Evolutionary conservation across 2,329 filamentous ascomycete species (phyloP), one percentile per base, ranked within the genome.

Genomic region (Macrophomina tecta): DNA sequence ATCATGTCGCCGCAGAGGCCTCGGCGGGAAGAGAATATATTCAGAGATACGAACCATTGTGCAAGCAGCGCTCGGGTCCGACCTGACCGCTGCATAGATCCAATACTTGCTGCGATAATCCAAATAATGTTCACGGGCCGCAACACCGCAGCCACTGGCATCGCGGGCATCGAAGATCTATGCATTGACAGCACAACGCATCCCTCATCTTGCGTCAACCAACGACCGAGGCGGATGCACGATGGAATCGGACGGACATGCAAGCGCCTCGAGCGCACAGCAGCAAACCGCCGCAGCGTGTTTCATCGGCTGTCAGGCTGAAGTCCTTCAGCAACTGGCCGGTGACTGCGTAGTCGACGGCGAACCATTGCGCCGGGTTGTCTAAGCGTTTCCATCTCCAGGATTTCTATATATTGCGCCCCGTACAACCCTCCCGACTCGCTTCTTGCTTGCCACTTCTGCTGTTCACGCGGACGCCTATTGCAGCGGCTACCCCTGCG

Each of bases 221-320:
- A 62, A 62, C 58, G 58, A 49, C 58, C 42, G 38, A 42, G 40
- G 58, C 45, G 23, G 38, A 62, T 62, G 45, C 45, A 62, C 58
- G 51, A 65, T 65, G 63, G 51, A 56, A 48, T 55, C 63, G 63
- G 63, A 30, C 63, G 63, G 63, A 30, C 51, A 48, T 55, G 51
- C 51, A 53, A 48, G 51, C 48, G 51, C 63, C 51, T 56, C 40
- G 30, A 34, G 62, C 61, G 48, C 60, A 63, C 60, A 40, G 28
- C 58, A 62, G 58, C 58, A 40, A 36, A 42, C 16, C 36, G 60
- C 61, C 48, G 48, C 63, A 40, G 63, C 63, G 18, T 55, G 63
- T 53, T 48, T 64, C 62, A 64, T 55, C 62, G 55, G 62, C 62
- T 64, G 62, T 55, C 62, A 64, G 62, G 58, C 58, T 16, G 16